Base-by-base conservation (phyloP, 1,139 yeast genomes). In the Pichia sp. region DNA sequence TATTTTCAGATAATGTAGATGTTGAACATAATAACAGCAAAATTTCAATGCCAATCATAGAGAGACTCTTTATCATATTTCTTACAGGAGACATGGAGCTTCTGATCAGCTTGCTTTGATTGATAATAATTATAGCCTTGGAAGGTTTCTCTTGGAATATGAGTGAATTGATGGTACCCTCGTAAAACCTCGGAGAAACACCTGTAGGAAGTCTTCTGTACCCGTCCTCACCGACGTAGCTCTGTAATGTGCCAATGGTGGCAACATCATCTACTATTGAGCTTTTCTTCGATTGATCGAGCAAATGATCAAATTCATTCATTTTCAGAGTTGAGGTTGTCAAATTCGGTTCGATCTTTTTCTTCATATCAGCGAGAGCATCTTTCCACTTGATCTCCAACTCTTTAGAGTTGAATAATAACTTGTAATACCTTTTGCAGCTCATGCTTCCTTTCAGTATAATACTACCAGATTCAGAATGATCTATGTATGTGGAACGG, bases 311-410 rank as follows among this genome's bases (percentile, higher is more conserved):
- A 29, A 52, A 51, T 30, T 52, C 56, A 27, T 47, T 40, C 23
- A 50, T 46, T 12, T 35, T 28, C 1, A 62, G 33, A 0, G 64
- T 56, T 0, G 62, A 52, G 4, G 66, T 56, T 1, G 62, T 29
- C 13, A 52, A 35, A 2, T 44, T 41, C 3, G 48, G 44, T 12
- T 59, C 53, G 34, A 61, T 57, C 14, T 48, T 48, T 12, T 53
- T 46, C 11, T 52, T 54, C 38, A 44, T 33, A 30, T 60, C 55
- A 25, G 56, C 53, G 8, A 64, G 42, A 1, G 59, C 66, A 11
- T 57, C 48, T 5, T 50, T 48, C 69, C 69, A 64, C 47, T 60
- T 63, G 35, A 58, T 58, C 22, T 60, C 35, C 3, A 60, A 44
- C n/a, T 43, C 39, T 3, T 22, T 32, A 6, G 20, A 17, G 3